Conservation (phyloP, 2,329 filamentous ascomycete genomes). For the Apiospora rasikravindrae region DNA sequence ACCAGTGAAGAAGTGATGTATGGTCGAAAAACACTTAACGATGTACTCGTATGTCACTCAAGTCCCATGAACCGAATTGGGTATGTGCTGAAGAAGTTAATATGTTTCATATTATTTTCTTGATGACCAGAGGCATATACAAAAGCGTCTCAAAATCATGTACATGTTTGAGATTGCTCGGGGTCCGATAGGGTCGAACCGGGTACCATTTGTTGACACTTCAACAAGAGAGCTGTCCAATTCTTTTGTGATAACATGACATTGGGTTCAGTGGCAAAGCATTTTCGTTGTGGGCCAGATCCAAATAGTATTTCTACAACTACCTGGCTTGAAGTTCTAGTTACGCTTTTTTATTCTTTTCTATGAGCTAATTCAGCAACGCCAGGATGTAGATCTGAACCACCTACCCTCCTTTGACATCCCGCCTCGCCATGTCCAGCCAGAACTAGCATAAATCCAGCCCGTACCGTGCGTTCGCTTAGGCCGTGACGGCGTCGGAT, state of each 20-base stretch:
- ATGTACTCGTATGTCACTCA: not conserved
- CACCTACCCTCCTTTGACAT: not conserved
- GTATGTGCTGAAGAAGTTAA: not conserved
- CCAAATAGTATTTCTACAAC: not conserved
- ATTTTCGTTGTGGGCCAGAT: not conserved
- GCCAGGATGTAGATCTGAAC: not conserved
- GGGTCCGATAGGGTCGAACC: too few relatives aligned
- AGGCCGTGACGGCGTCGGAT: not conserved
- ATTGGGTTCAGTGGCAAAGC: not conserved
- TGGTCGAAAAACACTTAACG: not conserved
- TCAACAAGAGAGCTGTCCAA: too few relatives aligned
- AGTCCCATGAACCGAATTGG: not conserved
- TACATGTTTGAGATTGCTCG: too few relatives aligned
- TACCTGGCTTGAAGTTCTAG: not conserved
- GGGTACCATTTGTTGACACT: too few relatives aligned
- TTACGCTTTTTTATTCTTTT: constrained; percentile 2
- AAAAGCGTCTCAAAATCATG: too few relatives aligned
- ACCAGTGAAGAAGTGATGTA: not conserved
- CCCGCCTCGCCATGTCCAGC: not conserved
- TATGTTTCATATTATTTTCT: not conserved
- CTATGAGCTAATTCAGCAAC: not conserved
- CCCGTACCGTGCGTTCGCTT: not conserved
- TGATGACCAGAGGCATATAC: too few relatives aligned
- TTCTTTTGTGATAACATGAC: not conserved
- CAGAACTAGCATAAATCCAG: not conserved